Evolutionary conservation across 345 rosid species (phyloP), one percentile per base, ranked within the genome.

Genomic region (Syzygium grande): DNA sequence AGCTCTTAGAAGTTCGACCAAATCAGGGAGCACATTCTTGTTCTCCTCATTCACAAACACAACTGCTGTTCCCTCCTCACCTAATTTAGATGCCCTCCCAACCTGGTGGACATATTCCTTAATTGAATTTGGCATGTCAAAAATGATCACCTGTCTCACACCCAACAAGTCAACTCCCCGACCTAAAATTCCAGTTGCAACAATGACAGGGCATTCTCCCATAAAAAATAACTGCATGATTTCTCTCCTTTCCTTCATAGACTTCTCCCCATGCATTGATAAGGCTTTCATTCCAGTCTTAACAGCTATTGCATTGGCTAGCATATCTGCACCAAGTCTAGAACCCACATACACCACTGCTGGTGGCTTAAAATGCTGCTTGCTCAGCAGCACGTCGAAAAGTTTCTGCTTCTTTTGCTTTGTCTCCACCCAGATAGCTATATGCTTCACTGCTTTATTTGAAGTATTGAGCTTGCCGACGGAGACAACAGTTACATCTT

Each of bases 341-440:
- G 97, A 97, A 92, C 97, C 93, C 88, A 97, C 99, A 51, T 94
- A 97, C 38, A 96, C 94, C 85, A 95, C 91, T 52, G 92, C 95
- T 13, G 99, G 99, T 65, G 98, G 98, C 84, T 46, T 86, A 90
- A 95, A 97, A 91, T 95, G 98, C 89, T 94, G 93, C 91, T 94
- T 90, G 91, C 99, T 96, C 87, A 30, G 93, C 90, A 96, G 89
- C 87, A 97, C 89, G 88, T 97, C 97, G 87, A 97, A 97, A 89
- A 97, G 98, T 92, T 97, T 97, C 87, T 95, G 96, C 93, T 97
- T 97, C 94, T 97, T 97, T 38, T 94, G 94, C 93, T 96, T 97
- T 23, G 97, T 88, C 89, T 96, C 98, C 84, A 95, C 99, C 99
- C 99, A 97, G 86, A 97, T 96, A 43, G 92, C 93, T 80, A 97